Evolutionary conservation across 305 asterid genomes (phyloP).

Genomic region (Rubia peregrina): DNA sequence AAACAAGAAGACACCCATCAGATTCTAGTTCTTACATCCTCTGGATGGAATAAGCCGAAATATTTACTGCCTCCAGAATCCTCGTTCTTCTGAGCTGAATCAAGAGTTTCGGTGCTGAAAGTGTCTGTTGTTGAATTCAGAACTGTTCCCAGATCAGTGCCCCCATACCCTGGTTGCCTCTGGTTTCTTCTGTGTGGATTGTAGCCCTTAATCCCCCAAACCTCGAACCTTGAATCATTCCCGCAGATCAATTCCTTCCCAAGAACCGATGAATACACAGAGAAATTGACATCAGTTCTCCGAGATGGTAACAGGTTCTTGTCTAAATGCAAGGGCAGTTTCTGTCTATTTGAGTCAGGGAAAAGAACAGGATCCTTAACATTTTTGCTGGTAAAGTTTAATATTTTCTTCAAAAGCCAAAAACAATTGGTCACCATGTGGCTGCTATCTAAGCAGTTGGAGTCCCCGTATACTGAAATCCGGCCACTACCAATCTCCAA

Average conservation of each 20-base stretch:
- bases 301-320: constrained; percentile 77
- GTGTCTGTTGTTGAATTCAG: constrained; percentile 46
- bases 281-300: constrained; percentile 87
- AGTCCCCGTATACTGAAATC: constrained; percentile 82
- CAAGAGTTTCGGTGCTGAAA: constrained; percentile 23
- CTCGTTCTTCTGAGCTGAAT: constrained; percentile 30
- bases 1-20: neutral
- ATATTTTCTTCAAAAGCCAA: constrained; percentile 82
- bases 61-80: constrained; percentile 49
- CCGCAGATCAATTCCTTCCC: constrained; percentile 69
- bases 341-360: constrained; percentile 54
- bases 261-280: constrained; percentile 65
- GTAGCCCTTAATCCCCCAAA: constrained; percentile 86
- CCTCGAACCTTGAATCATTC: constrained; percentile 85
- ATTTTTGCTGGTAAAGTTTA: constrained; percentile 61
- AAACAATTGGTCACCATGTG: constrained; percentile 97
- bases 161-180: constrained; percentile 60
- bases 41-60: constrained; percentile 62
- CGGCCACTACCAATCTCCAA: constrained; percentile 67
- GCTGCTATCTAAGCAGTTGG: constrained; percentile 98
- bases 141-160: constrained; percentile 44
- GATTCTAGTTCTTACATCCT: constrained; percentile 53
- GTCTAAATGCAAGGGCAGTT: constrained; percentile 52
- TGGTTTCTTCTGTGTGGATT: constrained; percentile 64
- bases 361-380: constrained; percentile 70